Evolutionary conservation across 345 rosid species (phyloP).

Genomic region (Populus tremula): DNA sequence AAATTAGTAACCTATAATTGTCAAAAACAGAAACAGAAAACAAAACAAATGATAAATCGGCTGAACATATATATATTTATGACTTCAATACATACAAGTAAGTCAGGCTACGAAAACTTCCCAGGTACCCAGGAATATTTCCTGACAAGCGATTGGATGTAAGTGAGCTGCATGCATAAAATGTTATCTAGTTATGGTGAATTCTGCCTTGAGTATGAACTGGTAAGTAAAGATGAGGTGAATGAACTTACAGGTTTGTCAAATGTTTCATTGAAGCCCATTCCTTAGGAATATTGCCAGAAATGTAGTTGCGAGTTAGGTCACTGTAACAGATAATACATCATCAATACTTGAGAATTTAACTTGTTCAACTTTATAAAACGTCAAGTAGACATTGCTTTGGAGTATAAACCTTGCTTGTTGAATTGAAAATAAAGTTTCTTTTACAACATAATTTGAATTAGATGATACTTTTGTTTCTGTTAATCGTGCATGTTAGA

Average conservation of each 20-base stretch:
- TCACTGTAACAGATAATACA: slow-evolving; percentile 5
- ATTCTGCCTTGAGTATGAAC: background rate
- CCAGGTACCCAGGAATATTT: slow-evolving; percentile 4
- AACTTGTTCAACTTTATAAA: too few relatives aligned
- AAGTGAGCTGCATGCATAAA: slow-evolving; percentile 8
- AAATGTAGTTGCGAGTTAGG: slow-evolving; percentile 12
- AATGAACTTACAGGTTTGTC: background rate
- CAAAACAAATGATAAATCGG: too few relatives aligned
- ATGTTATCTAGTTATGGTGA: too few relatives aligned
- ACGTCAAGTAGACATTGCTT: too few relatives aligned
- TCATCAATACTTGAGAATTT: too few relatives aligned
- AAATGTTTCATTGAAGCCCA: slow-evolving; percentile 17
- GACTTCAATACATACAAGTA: slow-evolving; percentile 3
- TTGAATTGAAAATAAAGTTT: too few relatives aligned
- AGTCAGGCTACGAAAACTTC: slow-evolving; percentile 3
- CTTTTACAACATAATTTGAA: too few relatives aligned
- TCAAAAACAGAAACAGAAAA: too few relatives aligned
- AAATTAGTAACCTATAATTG: background rate
- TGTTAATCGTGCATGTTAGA: too few relatives aligned
- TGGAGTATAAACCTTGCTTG: too few relatives aligned
- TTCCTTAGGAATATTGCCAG: slow-evolving; percentile 13
- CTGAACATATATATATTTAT: too few relatives aligned
- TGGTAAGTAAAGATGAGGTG: background rate
- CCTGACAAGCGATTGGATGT: slow-evolving; percentile 13
- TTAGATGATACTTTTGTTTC: too few relatives aligned